Conservation (phyloP, 2,329 filamentous ascomycete genomes). For the Aureobasidium sp. region DNA sequence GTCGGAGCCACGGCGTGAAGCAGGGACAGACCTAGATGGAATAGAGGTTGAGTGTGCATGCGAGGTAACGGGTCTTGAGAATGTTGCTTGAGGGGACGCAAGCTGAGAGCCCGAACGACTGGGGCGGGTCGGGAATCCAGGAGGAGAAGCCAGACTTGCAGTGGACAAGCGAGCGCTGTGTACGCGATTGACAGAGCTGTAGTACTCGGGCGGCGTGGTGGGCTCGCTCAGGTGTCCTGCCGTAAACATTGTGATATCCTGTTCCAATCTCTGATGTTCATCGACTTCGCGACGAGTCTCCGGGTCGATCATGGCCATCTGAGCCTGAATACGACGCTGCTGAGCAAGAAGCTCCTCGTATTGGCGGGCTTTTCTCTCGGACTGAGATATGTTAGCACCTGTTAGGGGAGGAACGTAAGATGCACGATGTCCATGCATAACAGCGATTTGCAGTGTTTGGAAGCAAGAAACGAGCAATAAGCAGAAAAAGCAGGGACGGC, state of each 20-base stretch:
- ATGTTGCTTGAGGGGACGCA: constrained; percentile 62
- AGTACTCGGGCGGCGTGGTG: constrained; percentile 90
- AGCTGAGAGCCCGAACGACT: constrained; percentile 70
- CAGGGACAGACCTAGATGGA: constrained; percentile 77
- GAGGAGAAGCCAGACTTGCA: constrained; percentile 75
- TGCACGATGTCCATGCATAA: not conserved
- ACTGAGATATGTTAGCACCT: constrained; percentile 42
- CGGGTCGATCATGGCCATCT: constrained; percentile 82
- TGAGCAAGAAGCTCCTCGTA: constrained; percentile 87
- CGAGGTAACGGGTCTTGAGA: constrained; percentile 42
- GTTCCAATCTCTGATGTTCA: constrained; percentile 76
- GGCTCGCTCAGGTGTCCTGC: constrained; percentile 83
- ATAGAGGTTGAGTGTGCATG: constrained; percentile 55
- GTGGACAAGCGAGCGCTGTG: constrained; percentile 82
- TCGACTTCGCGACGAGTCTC: constrained; percentile 75
- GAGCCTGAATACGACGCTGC: constrained; percentile 78
- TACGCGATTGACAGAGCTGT: constrained; percentile 47
- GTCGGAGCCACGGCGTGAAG: constrained; percentile 77
- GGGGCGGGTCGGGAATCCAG: constrained; percentile 52
- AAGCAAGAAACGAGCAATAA: not conserved
- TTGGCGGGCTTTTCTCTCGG: constrained; percentile 88
- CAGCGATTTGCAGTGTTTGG: not conserved
- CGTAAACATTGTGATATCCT: constrained; percentile 55
- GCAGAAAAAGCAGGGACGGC: not conserved
- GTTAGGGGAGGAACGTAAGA: not conserved